Evolutionary conservation across 371 early-diverging fungal species (phyloP).

Genomic region (Mortierella sp.): DNA sequence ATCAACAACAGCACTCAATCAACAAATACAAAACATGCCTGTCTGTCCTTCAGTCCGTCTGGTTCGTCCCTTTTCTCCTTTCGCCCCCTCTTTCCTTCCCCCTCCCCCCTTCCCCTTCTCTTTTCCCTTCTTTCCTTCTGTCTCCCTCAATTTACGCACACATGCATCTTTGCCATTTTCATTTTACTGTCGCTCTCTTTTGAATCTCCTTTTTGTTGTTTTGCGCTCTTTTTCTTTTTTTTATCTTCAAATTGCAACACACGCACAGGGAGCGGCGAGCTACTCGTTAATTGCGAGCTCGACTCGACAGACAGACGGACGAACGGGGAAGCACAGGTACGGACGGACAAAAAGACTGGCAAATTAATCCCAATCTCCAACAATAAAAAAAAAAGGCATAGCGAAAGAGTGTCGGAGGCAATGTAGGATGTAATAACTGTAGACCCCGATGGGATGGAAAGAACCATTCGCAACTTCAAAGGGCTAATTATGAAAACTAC

Average conservation of each 20-base stretch:
- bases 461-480: background rate
- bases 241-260: background rate
- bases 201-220: background rate
- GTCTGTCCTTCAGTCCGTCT: background rate
- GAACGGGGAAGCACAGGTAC: background rate
- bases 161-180: constrained; percentile 4
- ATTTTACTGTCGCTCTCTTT: constrained; percentile 9
- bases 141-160: background rate
- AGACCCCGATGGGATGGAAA: background rate
- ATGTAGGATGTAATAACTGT: background rate
- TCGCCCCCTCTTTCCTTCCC: background rate
- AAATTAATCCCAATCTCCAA: background rate
- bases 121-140: background rate
- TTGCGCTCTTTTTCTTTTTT: background rate
- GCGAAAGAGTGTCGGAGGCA: background rate
- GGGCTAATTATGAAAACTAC: background rate
- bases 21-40: too few species aligned
- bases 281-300: background rate
- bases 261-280: background rate
- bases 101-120: background rate
- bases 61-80: background rate
- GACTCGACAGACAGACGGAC: background rate
- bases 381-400: background rate
- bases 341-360: background rate
- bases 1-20: background rate